Conservation (phyloP, 495 filamentous ascomycete genomes). For the Aspergillus asperescens region DNA sequence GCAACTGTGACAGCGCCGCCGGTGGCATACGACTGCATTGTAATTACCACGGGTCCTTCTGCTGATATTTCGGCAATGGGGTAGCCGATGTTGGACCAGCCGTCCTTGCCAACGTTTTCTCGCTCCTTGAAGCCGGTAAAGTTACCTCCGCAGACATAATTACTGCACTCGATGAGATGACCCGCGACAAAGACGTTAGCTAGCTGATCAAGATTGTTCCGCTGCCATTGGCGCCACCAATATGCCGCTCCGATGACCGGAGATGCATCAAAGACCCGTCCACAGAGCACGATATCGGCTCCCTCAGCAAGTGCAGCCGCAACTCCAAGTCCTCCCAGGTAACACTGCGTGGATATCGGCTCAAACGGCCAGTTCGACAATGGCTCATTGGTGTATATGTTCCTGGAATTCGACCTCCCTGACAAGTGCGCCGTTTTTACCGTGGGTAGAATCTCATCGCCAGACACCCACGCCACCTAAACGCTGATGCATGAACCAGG, state of each 20-base stretch:
- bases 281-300: conserved; percentile 55
- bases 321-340: conserved; percentile 50
- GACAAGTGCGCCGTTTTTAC: conserved; percentile 35
- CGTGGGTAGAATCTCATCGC: conserved; percentile 47
- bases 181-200: conserved; percentile 50
- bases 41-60: conserved; percentile 44
- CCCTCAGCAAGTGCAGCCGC: conserved; percentile 44
- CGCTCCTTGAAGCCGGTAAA: conserved; percentile 52
- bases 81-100: conserved; percentile 49
- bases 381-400: conserved; percentile 47
- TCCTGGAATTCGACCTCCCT: conserved; percentile 40
- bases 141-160: conserved; percentile 53
- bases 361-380: conserved; percentile 48
- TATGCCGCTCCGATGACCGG: conserved; percentile 48
- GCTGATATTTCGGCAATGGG: conserved; percentile 54
- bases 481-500: not conserved
- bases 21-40: conserved; percentile 33
- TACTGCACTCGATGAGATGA: conserved; percentile 53
- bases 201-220: conserved; percentile 41
- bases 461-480: conserved; percentile 47
- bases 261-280: conserved; percentile 51
- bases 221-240: conserved; percentile 46
- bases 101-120: conserved; percentile 23
- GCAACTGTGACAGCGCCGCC: conserved; percentile 42
- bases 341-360: conserved; percentile 50